phyloP scores from a whole-genome alignment of 2,329 filamentous ascomycete species.

The Colletotrichum sp. region DNA sequence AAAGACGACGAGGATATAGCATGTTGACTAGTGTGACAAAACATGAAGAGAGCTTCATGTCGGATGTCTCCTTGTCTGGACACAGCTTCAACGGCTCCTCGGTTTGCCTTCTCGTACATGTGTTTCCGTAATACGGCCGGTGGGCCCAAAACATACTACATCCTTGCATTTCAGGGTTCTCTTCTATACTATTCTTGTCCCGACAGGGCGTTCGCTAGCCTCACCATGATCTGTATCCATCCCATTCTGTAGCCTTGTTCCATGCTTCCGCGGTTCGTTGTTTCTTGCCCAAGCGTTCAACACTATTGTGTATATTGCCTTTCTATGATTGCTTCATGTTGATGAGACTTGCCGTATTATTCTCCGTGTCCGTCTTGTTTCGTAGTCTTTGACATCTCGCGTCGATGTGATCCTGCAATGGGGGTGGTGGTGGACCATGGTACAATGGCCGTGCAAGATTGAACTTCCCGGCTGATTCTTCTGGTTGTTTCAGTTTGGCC shows the following conservation, averaged over 20 bases:
- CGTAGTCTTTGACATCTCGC: background rate
- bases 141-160: background rate
- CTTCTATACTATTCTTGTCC: background rate
- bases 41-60: background rate
- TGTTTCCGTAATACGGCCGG: background rate
- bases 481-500: background rate
- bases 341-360: background rate
- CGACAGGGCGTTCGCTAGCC: background rate
- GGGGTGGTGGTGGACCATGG: background rate
- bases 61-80: background rate
- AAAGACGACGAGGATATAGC: background rate
- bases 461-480: background rate
- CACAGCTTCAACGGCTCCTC: background rate
- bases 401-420: background rate
- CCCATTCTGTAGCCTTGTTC: background rate
- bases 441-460: background rate
- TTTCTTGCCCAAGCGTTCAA: background rate
- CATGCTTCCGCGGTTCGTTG: background rate
- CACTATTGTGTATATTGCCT: background rate
- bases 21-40: background rate
- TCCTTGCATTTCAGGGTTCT: background rate
- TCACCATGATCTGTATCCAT: background rate
- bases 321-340: background rate
- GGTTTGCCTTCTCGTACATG: background rate
- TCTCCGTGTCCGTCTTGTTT: background rate